Conservation (phyloP, 1,139 yeast genomes). For the Lodderomyces theae region DNA sequence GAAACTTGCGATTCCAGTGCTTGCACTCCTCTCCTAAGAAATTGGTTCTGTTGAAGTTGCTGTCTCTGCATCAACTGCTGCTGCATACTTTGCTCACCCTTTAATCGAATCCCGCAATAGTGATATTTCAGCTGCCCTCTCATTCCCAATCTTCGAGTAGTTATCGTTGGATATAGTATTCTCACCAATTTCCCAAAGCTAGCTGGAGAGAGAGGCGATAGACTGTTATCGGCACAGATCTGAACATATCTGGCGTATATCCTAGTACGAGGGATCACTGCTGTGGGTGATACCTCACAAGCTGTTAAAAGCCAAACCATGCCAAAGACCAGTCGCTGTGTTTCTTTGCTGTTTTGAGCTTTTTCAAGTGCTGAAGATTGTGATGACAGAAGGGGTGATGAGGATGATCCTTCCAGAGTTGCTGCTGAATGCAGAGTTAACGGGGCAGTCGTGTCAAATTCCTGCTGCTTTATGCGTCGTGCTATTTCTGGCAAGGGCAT, state of each 20-base stretch:
- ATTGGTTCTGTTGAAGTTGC: slow-evolving; percentile 11
- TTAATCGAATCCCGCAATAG: slow-evolving; percentile 76
- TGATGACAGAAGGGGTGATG: neutral
- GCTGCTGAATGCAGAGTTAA: too few species aligned
- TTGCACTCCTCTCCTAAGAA: slow-evolving; percentile 5
- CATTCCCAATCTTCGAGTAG: slow-evolving; percentile 82
- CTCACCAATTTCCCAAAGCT: slow-evolving; percentile 83
- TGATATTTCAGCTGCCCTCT: slow-evolving; percentile 90
- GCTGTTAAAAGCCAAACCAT: slow-evolving; percentile 74
- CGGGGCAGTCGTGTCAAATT: slow-evolving; percentile 25
- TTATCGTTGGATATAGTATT: slow-evolving; percentile 67
- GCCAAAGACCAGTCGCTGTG: slow-evolving; percentile 75
- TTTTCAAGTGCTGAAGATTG: slow-evolving; percentile 11
- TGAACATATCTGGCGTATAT: slow-evolving; percentile 79
- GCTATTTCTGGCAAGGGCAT: slow-evolving; percentile 54
- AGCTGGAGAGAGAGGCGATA: slow-evolving; percentile 81
- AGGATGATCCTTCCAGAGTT: neutral
- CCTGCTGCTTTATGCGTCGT: slow-evolving; percentile 44
- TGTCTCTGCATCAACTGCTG: slow-evolving; percentile 12
- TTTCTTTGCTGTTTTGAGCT: slow-evolving; percentile 43
- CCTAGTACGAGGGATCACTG: slow-evolving; percentile 81
- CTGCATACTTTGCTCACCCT: slow-evolving; percentile 44
- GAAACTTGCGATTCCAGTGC: too few species aligned
- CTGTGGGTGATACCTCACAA: slow-evolving; percentile 61
- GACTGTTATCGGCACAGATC: slow-evolving; percentile 61